These are phyloP conservation scores for Wallacemonas collosoma DNA, from an alignment of 208 protist species.

Conservation along the genomic window DNA sequence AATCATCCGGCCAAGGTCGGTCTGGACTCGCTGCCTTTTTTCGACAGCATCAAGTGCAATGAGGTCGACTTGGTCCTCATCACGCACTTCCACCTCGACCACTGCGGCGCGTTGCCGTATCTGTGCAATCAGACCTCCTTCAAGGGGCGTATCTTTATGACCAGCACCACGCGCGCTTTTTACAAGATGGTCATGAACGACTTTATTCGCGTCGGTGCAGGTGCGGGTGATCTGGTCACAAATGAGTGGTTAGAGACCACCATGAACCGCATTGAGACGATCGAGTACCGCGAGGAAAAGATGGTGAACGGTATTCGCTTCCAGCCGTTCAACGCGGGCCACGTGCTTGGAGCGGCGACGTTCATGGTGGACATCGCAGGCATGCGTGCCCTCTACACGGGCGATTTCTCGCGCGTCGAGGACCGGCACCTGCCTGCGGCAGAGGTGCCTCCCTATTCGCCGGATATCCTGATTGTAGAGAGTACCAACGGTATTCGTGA, in stretches of 20 bases:
- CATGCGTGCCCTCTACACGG: conserved; percentile 98
- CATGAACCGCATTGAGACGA: conserved; percentile 95
- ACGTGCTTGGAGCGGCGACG: conserved; percentile 98
- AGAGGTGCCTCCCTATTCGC: conserved; percentile 91
- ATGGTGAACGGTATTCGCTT: conserved; percentile 97
- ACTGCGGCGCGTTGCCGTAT: conserved; percentile 97
- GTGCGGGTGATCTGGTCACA: conserved; percentile 90
- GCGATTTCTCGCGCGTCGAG: conserved; percentile 97
- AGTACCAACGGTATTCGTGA: conserved; percentile 98
- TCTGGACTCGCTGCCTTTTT: conserved; percentile 96
- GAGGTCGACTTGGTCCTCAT: conserved; percentile 96
- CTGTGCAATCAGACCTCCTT: conserved; percentile 96
- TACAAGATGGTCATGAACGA: conserved; percentile 98
- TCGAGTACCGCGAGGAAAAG: conserved; percentile 98
- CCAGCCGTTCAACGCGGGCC: conserved; percentile 97
- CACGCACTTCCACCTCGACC: conserved; percentile 98
- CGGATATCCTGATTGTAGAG: conserved; percentile 98
- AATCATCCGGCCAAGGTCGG: conserved; percentile 97
- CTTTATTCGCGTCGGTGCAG: conserved; percentile 93
- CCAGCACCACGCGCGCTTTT: conserved; percentile 97
- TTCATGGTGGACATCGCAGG: conserved; percentile 99
- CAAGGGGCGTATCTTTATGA: conserved; percentile 97
- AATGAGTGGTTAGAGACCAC: conserved; percentile 94
- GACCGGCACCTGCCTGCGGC: conserved; percentile 99
- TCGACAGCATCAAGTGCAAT: conserved; percentile 95